Evolutionary conservation across 306 rosid species (phyloP).

Genomic region (Vigna mungo): DNA sequence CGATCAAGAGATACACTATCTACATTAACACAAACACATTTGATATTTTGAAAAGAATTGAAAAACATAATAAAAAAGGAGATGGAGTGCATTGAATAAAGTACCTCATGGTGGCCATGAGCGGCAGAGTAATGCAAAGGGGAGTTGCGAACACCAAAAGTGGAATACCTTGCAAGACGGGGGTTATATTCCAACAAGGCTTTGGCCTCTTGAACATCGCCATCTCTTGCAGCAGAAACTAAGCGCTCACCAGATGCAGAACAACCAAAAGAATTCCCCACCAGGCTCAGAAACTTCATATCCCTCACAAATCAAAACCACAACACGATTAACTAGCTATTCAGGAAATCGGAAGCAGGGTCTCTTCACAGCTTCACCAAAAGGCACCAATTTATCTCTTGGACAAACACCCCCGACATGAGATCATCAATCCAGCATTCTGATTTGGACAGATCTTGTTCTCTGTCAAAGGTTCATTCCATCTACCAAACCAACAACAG

Average conservation of each 20-base stretch:
- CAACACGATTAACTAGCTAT: slow-evolving; percentile 17
- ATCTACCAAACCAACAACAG: slow-evolving; percentile 59
- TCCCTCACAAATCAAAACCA: slow-evolving; percentile 39
- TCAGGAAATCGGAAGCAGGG: slow-evolving; percentile 37
- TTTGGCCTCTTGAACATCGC: slow-evolving; percentile 96
- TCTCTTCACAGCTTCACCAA: slow-evolving; percentile 30
- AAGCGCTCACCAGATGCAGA: slow-evolving; percentile 97
- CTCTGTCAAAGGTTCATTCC: slow-evolving; percentile 31
- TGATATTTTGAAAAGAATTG: slow-evolving; percentile 1
- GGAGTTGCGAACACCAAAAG: slow-evolving; percentile 96
- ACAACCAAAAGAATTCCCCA: slow-evolving; percentile 98
- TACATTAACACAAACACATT: slow-evolving; percentile 52
- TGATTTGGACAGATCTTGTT: slow-evolving; percentile 31
- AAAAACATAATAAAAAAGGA: slow-evolving; percentile 11
- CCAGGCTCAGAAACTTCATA: slow-evolving; percentile 78
- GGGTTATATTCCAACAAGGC: slow-evolving; percentile 92
- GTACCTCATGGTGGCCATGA: slow-evolving; percentile 99
- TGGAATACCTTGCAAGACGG: slow-evolving; percentile 89
- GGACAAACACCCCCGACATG: slow-evolving; percentile 24
- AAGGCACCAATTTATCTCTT: slow-evolving; percentile 28
- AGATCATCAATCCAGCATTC: slow-evolving; percentile 49
- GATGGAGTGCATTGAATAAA: slow-evolving; percentile 29
- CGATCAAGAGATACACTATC: slow-evolving; percentile 87
- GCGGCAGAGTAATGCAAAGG: slow-evolving; percentile 98
- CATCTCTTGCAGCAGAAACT: slow-evolving; percentile 99